Evolutionary conservation across 225 moss, liverwort and hornwort genomes (phyloP), one percentile per base, ranked within the genome.

Genomic region (Bryum argenteum): DNA sequence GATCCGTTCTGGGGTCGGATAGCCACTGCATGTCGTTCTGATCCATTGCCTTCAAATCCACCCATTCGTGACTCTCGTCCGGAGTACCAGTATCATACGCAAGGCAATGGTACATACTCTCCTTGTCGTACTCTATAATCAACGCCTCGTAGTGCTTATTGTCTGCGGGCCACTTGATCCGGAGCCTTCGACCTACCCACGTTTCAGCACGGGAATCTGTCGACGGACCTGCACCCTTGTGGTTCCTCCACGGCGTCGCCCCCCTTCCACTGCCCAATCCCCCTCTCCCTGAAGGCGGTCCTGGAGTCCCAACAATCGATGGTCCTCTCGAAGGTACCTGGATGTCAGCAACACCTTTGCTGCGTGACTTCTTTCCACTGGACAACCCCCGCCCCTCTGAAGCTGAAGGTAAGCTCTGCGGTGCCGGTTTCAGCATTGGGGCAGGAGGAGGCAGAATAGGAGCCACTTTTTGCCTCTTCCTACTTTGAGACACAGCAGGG

Each of bases 401-500:
- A 61, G 87, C 88, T 17, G 97, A 94, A 26, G 90, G 86, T 10
- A 90, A 50, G 1, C 75, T 72, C 66, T 73, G 81, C 17, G 89
- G 86, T 10, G 82, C 72, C 1, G 85, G 58, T 71, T 92, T 94
- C 56, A 90, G 73, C 37, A 87, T 54, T 5, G 87, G 85, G 16
- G 81, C 82, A 12, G 88, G 91, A 13, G 79, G 83, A 65, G 88
- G 76, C 54, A 91, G 74, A 11, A 87, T 79, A 71, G 84, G 89
- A 26, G 78, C 79, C 10, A 80, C 83, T 68, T 98, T 98, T 58
- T 89, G 97, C 41, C 87, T 92, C 61, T 98, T 98, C 74, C 97
- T 82, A 51, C 91, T 89, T 57, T 92, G 89, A 16, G 97, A 91
- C 17, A 93, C 93, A 38, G 93, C 91, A 15, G 93, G 96, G 69